Conservation (phyloP, 1,284 basidiomycete species). For the Austroboletus niveus region DNA sequence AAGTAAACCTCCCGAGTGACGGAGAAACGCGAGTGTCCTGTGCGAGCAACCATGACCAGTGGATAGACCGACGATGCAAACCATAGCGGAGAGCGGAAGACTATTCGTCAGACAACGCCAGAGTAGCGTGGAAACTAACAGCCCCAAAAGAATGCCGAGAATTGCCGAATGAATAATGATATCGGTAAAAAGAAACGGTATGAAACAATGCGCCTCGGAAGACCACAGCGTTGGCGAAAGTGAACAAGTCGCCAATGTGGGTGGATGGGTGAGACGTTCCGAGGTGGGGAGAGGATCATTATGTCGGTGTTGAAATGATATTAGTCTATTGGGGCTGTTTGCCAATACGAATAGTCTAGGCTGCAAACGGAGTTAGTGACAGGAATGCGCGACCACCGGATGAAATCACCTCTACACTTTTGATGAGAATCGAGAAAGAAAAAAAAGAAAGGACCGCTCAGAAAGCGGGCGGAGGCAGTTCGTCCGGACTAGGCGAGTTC, state of each 20-base stretch:
- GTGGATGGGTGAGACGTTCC: slow-evolving; percentile 12
- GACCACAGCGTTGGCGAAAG: slow-evolving; percentile 11
- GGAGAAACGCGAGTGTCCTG: slow-evolving; percentile 37
- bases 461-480: slow-evolving; percentile 65
- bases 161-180: slow-evolving; percentile 48
- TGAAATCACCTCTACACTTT: slow-evolving; percentile 41
- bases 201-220: slow-evolving; percentile 24
- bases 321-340: slow-evolving; percentile 36
- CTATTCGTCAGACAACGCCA: slow-evolving; percentile 34
- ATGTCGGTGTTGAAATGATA: slow-evolving; percentile 29
- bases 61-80: slow-evolving; percentile 25
- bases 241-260: slow-evolving; percentile 5
- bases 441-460: slow-evolving; percentile 33
- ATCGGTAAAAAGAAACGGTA: slow-evolving; percentile 34
- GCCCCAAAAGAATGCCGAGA: slow-evolving; percentile 34
- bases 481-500: slow-evolving; percentile 77
- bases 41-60: slow-evolving; percentile 39
- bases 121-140: slow-evolving; percentile 30
- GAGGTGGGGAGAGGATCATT: slow-evolving; percentile 17
- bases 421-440: slow-evolving; percentile 28
- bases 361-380: slow-evolving; percentile 4
- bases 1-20: slow-evolving; percentile 23
- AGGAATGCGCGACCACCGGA: accelerated
- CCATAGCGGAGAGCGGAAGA: slow-evolving; percentile 34
- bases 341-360: slow-evolving; percentile 31